These are phyloP conservation scores for Ogataea wickerhamii DNA, from an alignment of 805 yeast genomes.

Conservation along the genomic window DNA sequence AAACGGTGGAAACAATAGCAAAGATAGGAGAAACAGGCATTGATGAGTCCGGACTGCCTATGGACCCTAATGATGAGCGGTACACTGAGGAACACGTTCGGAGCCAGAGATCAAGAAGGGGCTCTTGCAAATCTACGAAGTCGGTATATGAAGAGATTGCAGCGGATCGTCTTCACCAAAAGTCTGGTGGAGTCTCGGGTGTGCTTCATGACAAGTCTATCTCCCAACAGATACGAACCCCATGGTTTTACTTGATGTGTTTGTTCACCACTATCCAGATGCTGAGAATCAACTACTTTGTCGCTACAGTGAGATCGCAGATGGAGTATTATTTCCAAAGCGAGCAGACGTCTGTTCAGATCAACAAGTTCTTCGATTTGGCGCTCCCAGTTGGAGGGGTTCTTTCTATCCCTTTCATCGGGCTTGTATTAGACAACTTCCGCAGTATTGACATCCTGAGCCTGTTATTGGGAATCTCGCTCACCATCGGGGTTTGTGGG, in stretches of 20 bases:
- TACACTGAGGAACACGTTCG: conserved; percentile 20
- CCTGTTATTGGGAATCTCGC: conserved; percentile 51
- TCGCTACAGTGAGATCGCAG: conserved; percentile 84
- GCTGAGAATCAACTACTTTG: conserved; percentile 89
- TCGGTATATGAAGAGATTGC: conserved; percentile 67
- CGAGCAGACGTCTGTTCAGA: conserved; percentile 44
- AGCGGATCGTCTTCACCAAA: conserved; percentile 48
- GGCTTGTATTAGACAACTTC: conserved; percentile 70
- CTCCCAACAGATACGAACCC: conserved; percentile 42
- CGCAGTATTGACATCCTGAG: conserved; percentile 56
- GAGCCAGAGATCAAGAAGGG: conserved; percentile 26
- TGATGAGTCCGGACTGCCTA: conserved; percentile 63
- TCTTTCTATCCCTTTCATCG: conserved; percentile 82
- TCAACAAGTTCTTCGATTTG: conserved; percentile 77
- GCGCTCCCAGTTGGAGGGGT: conserved; percentile 90
- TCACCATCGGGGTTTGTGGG: conserved; percentile 69
- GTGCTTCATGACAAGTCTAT: conserved; percentile 59
- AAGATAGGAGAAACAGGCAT: conserved; percentile 70
- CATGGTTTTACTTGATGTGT: conserved; percentile 80
- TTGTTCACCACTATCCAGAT: conserved; percentile 80
- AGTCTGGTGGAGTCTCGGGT: conserved; percentile 73
- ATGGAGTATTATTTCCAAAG: conserved; percentile 65
- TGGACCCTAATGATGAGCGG: conserved; percentile 43
- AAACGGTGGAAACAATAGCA: conserved; percentile 63
- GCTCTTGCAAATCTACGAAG: conserved; percentile 38